Conservation (phyloP, 83 land plant species). For the Picea engelmannii region DNA sequence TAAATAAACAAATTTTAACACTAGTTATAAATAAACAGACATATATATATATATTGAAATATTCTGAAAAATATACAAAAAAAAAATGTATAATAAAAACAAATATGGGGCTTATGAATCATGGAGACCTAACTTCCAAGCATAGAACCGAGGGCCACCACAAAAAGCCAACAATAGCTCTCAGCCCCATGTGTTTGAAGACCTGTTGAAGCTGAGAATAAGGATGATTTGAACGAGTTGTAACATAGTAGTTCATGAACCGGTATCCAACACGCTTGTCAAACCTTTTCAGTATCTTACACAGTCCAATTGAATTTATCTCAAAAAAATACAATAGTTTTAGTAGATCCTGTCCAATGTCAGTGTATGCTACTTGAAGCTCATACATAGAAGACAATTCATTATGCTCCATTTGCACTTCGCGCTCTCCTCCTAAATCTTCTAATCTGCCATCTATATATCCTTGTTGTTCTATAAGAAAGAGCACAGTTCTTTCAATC, state of each 20-base stretch:
- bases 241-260: conserved; percentile 80
- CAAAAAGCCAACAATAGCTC: too few species aligned
- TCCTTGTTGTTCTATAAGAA: conserved; percentile 77
- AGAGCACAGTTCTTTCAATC: conserved; percentile 83
- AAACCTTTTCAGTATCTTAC: conserved; percentile 92
- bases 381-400: conserved; percentile 44
- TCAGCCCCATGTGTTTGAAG: too few species aligned
- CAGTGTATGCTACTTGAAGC: conserved; percentile 53
- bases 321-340: conserved; percentile 78
- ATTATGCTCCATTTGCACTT: conserved; percentile 26
- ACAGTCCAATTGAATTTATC: conserved; percentile 80
- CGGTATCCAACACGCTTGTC: conserved; percentile 81
- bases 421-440: conserved; percentile 42
- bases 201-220: conserved; percentile 94
- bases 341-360: conserved; percentile 71
- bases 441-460: conserved; percentile 53
- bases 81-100: too few species aligned
- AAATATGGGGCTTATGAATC: too few species aligned
- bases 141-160: too few species aligned
- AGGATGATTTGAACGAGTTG: conserved; percentile 88
- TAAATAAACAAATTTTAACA: too few species aligned
- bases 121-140: too few species aligned
- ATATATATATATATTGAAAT: too few species aligned
- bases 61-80: too few species aligned
- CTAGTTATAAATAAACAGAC: too few species aligned